These are phyloP conservation scores for Corymbia calophylla DNA, from an alignment of 441 rosid genomes.

Conservation along the genomic window DNA sequence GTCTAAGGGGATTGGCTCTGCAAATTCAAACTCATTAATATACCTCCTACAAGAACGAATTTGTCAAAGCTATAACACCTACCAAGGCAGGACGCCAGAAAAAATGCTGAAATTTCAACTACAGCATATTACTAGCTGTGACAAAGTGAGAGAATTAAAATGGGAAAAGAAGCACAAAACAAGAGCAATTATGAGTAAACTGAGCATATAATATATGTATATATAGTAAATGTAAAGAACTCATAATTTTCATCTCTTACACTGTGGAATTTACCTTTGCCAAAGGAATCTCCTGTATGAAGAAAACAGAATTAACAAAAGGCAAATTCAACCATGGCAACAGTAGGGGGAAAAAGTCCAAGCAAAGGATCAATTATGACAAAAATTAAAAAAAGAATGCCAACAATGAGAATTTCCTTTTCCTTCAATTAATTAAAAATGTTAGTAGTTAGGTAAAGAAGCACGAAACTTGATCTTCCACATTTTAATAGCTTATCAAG, in stretches of 20 bases:
- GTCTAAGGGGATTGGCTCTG: not conserved
- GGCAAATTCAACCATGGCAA: not conserved
- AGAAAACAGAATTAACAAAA: not conserved
- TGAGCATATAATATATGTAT: not conserved
- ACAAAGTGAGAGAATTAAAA: not conserved
- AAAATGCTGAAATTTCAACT: not conserved
- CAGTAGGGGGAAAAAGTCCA: not conserved
- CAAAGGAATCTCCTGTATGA: not conserved
- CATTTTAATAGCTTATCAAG: not conserved
- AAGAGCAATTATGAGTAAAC: not conserved
- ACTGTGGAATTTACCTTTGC: not conserved
- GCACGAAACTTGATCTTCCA: not conserved
- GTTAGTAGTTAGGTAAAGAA: not conserved
- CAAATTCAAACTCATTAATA: not conserved
- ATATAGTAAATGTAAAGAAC: not conserved
- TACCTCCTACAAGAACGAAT: not conserved
- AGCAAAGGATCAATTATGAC: not conserved
- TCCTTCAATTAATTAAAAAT: not conserved
- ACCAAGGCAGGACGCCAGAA: not conserved
- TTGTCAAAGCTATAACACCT: not conserved
- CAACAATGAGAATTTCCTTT: not conserved
- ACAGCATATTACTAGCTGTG: not conserved
- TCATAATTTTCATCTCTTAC: not conserved
- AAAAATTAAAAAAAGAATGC: not conserved
- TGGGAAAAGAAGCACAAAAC: not conserved